These are phyloP conservation scores for Boletales sp. DNA, from an alignment of 768 basidiomycete genomes.

Conservation along the genomic window DNA sequence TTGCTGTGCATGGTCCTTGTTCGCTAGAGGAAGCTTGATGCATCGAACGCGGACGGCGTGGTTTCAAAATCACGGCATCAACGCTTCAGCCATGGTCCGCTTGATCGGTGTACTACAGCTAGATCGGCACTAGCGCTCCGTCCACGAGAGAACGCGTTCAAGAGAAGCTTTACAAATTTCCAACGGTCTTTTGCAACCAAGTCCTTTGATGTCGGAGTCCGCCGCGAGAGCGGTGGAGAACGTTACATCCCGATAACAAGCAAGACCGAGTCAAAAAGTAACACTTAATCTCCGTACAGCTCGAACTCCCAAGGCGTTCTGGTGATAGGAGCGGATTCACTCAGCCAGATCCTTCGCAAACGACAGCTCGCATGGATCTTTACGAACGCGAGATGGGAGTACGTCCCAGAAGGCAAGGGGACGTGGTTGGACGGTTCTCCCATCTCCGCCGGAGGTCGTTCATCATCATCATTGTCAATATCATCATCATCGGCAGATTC, in stretches of 20 bases:
- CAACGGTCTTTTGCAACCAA: conserved; percentile 17
- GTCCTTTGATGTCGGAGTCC: conserved; percentile 15
- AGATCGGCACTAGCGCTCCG: conserved; percentile 24
- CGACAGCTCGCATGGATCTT: conserved; percentile 79
- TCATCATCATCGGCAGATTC: conserved; percentile 6
- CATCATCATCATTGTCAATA: neutral
- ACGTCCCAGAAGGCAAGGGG: conserved; percentile 48
- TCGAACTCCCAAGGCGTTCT: conserved; percentile 74
- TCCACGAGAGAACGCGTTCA: conserved; percentile 5
- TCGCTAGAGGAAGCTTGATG: conserved; percentile 13
- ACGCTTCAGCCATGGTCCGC: conserved; percentile 5
- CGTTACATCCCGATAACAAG: conserved; percentile 14
- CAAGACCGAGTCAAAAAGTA: conserved; percentile 7
- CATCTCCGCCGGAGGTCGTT: conserved; percentile 21
- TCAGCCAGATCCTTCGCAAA: conserved; percentile 74
- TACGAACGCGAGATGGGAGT: conserved; percentile 67
- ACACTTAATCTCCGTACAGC: conserved; percentile 46
- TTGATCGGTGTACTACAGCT: conserved; percentile 12
- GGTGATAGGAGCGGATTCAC: conserved; percentile 49
- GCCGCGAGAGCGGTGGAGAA: conserved; percentile 13
- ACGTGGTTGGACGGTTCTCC: conserved; percentile 16
- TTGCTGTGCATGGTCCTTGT: neutral
- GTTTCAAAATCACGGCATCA: conserved; percentile 18
- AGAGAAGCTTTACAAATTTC: conserved; percentile 20
- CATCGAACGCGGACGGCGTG: conserved; percentile 1